These are phyloP conservation scores for Ettlia oleoabundans DNA, from an alignment of 139 green algal species.

Conservation along the genomic window DNA sequence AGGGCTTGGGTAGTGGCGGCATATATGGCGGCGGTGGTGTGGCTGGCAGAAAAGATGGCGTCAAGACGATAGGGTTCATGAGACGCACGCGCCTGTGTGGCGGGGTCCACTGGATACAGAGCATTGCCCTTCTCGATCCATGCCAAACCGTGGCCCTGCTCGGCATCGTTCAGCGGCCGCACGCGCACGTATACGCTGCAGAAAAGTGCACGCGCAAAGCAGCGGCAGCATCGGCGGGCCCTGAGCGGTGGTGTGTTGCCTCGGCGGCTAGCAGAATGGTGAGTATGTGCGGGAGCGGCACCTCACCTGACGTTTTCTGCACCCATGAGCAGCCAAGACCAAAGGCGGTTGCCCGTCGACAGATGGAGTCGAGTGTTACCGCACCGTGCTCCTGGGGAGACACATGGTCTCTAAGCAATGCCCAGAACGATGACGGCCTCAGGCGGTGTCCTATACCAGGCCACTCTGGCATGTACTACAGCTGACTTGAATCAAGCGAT, in stretches of 20 bases:
- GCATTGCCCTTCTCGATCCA: slow-evolving; percentile 76
- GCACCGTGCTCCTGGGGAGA: no score
- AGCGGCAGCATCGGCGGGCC: neutral
- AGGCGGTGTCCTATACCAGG: no score
- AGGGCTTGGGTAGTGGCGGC: slow-evolving; percentile 37
- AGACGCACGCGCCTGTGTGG: neutral
- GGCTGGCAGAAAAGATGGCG: slow-evolving; percentile 58
- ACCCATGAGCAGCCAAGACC: no score
- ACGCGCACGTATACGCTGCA: slow-evolving; percentile 85
- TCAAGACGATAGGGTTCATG: slow-evolving; percentile 77
- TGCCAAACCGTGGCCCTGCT: slow-evolving; percentile 58
- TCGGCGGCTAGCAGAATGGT: no score
- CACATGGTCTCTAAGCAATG: no score
- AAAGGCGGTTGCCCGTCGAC: no score
- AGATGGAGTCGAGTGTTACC: no score
- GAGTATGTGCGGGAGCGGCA: neutral
- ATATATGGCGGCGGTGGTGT: slow-evolving; percentile 74
- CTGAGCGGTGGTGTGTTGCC: no score
- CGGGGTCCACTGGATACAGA: slow-evolving; percentile 54
- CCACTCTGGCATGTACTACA: no score
- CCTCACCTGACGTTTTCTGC: slow-evolving; percentile 37
- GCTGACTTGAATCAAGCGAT: no score
- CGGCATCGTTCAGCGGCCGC: slow-evolving; percentile 77
- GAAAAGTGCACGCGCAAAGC: no score
- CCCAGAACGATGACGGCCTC: no score